These are phyloP conservation scores for Kuraishia molischiana DNA, from an alignment of 805 yeast genomes.

Conservation along the genomic window DNA sequence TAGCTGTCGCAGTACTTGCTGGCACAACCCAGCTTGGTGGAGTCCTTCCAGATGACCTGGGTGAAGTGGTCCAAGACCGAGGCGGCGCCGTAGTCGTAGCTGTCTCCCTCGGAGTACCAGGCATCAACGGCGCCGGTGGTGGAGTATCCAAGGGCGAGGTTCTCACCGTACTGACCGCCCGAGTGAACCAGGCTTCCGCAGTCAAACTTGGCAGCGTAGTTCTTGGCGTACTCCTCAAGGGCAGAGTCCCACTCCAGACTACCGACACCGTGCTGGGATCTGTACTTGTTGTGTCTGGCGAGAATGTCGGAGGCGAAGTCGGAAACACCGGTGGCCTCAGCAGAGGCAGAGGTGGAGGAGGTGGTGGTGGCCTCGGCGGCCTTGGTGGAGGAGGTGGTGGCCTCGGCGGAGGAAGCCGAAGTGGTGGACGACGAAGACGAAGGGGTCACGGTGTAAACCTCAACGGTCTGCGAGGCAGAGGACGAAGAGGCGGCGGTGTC, in stretches of 20 bases:
- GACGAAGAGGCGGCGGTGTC: conserved; percentile 13
- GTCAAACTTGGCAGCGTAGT: conserved; percentile 42
- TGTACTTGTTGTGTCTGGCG: conserved; percentile 48
- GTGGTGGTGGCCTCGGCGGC: conserved; percentile 11
- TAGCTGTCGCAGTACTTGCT: conserved; percentile 40
- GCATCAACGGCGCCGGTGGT: conserved; percentile 53
- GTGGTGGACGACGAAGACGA: background rate
- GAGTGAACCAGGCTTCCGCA: conserved; percentile 60
- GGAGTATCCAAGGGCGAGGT: conserved; percentile 66
- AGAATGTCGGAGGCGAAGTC: conserved; percentile 36
- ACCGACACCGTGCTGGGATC: conserved; percentile 43
- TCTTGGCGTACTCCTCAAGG: conserved; percentile 44
- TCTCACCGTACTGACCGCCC: conserved; percentile 57
- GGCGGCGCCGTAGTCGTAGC: conserved; percentile 43
- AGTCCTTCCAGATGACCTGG: conserved; percentile 63
- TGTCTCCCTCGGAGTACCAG: conserved; percentile 61
- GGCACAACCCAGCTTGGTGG: conserved; percentile 66
- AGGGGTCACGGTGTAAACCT: background rate
- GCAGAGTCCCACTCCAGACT: conserved; percentile 45
- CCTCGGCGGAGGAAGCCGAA: conserved; percentile 11
- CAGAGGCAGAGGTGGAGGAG: conserved; percentile 8
- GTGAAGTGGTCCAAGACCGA: conserved; percentile 67
- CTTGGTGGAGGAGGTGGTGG: conserved; percentile 13
- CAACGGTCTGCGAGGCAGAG: conserved; percentile 9
- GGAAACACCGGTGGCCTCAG: conserved; percentile 11